These are phyloP conservation scores for Mycena filopes DNA, from an alignment of 768 basidiomycete genomes.

Conservation along the genomic window DNA sequence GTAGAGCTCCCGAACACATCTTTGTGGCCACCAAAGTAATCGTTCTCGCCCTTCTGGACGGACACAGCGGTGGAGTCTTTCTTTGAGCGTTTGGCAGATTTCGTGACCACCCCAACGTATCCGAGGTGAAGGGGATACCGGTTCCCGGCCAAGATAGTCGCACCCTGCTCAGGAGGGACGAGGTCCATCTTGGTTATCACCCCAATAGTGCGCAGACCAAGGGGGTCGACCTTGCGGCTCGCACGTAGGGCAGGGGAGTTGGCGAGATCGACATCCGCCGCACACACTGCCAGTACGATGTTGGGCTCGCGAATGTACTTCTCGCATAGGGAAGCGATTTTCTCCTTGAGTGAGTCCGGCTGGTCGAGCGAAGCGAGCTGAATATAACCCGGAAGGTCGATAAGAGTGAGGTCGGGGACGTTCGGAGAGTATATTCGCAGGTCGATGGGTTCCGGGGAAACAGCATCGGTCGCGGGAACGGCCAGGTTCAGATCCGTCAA, in stretches of 20 bases:
- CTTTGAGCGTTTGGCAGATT: slow-evolving; percentile 68
- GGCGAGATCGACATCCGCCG: slow-evolving; percentile 97
- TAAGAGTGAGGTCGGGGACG: slow-evolving; percentile 96
- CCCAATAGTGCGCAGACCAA: slow-evolving; percentile 95
- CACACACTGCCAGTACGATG: slow-evolving; percentile 98
- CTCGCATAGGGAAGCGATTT: slow-evolving; percentile 90
- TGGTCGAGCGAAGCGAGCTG: slow-evolving; percentile 96
- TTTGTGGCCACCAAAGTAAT: slow-evolving; percentile 72
- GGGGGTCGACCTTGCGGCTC: slow-evolving; percentile 92
- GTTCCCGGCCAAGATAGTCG: slow-evolving; percentile 83
- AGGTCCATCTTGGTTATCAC: slow-evolving; percentile 99
- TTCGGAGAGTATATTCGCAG: slow-evolving; percentile 95
- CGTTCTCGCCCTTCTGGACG: slow-evolving; percentile 67
- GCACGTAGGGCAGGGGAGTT: slow-evolving; percentile 97
- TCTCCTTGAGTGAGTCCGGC: slow-evolving; percentile 93
- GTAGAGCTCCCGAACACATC: slow-evolving; percentile 70
- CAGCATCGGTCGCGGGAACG: slow-evolving; percentile 88
- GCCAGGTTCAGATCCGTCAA: slow-evolving; percentile 95
- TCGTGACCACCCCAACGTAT: slow-evolving; percentile 96
- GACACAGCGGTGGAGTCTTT: slow-evolving; percentile 61
- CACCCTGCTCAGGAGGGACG: slow-evolving; percentile 87
- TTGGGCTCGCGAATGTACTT: slow-evolving; percentile 99
- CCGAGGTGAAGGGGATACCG: slow-evolving; percentile 97
- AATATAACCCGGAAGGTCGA: slow-evolving; percentile 97
- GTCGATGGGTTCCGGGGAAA: slow-evolving; percentile 96